phyloP scores from a whole-genome alignment of 176 grass and related monocot genomes.

The Saccharum spontaneum region DNA sequence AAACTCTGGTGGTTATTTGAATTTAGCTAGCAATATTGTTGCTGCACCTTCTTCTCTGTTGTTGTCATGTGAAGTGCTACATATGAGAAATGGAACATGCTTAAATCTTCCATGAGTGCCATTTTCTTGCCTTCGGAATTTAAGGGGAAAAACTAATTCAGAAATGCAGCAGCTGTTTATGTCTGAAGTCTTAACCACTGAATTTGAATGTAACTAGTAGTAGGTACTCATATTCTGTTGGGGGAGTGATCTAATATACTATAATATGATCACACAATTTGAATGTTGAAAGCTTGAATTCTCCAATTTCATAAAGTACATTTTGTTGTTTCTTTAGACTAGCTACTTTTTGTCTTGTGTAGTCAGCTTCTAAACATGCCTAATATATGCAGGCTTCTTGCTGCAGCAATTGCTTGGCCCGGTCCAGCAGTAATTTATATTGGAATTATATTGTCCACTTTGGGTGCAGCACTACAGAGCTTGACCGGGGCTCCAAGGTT shows the following conservation, averaged over 20 bases:
- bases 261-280: not conserved
- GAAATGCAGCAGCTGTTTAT: not conserved
- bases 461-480: conserved; percentile 92
- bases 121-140: not conserved
- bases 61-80: not conserved
- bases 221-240: not conserved
- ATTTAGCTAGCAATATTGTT: not conserved
- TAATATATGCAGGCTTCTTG: conserved; percentile 67
- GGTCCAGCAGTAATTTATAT: conserved; percentile 78
- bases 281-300: not conserved
- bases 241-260: not conserved
- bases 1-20: not conserved
- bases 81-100: not conserved
- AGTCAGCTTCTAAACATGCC: not conserved
- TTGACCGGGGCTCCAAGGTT: conserved; percentile 88
- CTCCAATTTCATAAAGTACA: not conserved
- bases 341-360: not conserved
- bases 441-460: conserved; percentile 85
- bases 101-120: not conserved
- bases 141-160: not conserved
- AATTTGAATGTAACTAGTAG: not conserved
- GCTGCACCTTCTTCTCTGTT: not conserved
- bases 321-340: not conserved
- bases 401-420: conserved; percentile 90
- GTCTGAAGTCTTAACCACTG: conserved; percentile 1